Evolutionary conservation across 768 basidiomycete species (phyloP).

Genomic region (Suillus discolor): DNA sequence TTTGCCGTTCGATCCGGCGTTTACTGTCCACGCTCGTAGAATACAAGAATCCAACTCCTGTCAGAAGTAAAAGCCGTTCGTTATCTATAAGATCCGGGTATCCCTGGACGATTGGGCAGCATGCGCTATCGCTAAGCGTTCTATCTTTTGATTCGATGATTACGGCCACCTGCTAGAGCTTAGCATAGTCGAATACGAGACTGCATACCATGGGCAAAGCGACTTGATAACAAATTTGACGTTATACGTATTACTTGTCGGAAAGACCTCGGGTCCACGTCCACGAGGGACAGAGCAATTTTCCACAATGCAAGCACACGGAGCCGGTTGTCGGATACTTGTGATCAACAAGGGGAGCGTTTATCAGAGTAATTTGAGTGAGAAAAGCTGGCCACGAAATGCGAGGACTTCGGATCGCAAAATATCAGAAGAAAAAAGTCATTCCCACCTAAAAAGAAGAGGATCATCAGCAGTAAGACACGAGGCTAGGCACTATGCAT

Average conservation of each 20-base stretch:
- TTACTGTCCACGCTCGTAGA: not conserved
- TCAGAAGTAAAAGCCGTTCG: not conserved
- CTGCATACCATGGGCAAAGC: not conserved
- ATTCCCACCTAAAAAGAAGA: not conserved
- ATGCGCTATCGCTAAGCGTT: not conserved
- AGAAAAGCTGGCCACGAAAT: not conserved
- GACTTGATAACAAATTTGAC: not conserved
- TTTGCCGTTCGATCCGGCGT: not conserved
- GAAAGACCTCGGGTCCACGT: too few species aligned
- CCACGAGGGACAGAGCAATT: not conserved
- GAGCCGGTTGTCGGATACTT: not conserved
- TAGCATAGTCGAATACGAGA: not conserved
- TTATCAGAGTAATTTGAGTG: not conserved
- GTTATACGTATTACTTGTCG: not conserved
- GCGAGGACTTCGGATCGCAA: not conserved
- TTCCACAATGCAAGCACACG: not conserved
- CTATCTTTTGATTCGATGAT: not conserved
- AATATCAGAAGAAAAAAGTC: not conserved
- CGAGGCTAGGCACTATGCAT: not conserved
- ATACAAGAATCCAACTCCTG: not conserved
- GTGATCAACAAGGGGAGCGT: not conserved
- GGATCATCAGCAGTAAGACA: not conserved
- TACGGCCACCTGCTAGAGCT: not conserved
- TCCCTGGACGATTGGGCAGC: not conserved
- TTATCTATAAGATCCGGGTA: not conserved